Percentiles rank a stretch among this genome's conserved stretches.
Evolutionary conservation across 352 stramenopile genomes (phyloP).

Genomic region (Pythium coloratum): DNA sequence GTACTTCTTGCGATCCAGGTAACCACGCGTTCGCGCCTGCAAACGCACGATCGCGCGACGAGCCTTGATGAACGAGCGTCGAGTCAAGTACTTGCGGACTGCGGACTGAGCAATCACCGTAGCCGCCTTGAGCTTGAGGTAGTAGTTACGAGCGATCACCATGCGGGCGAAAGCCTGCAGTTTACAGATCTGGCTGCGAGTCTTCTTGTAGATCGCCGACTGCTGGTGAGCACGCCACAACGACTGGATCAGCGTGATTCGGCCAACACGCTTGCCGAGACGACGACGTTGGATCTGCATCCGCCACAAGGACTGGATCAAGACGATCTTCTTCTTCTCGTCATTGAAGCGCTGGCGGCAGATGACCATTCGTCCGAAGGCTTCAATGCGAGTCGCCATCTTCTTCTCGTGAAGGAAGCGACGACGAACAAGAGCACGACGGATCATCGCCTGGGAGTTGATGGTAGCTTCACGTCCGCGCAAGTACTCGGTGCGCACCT

Average conservation of each 20-base stretch:
- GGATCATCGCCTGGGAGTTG: conserved; percentile 88
- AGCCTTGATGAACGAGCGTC: conserved; percentile 59
- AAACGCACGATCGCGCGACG: conserved; percentile 64
- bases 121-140: conserved; percentile 49
- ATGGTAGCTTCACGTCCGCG: conserved; percentile 85
- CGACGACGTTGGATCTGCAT: conserved; percentile 68
- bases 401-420: conserved; percentile 85
- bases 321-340: conserved; percentile 65
- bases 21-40: conserved; percentile 65
- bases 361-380: conserved; percentile 83
- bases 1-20: conserved; percentile 70
- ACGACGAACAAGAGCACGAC: conserved; percentile 68
- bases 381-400: conserved; percentile 85
- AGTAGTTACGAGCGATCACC: conserved; percentile 54
- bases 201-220: conserved; percentile 53
- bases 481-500: conserved; percentile 86
- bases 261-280: conserved; percentile 44
- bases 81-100: conserved; percentile 70
- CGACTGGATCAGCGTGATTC: conserved; percentile 76
- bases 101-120: conserved; percentile 67
- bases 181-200: conserved; percentile 57
- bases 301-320: conserved; percentile 79
- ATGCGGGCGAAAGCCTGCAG: conserved; percentile 71
- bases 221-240: conserved; percentile 75
- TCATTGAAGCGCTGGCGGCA: conserved; percentile 62